Evolutionary conservation across 2,329 filamentous ascomycete species (phyloP).

Genomic region (Xylariaceae sp.): DNA sequence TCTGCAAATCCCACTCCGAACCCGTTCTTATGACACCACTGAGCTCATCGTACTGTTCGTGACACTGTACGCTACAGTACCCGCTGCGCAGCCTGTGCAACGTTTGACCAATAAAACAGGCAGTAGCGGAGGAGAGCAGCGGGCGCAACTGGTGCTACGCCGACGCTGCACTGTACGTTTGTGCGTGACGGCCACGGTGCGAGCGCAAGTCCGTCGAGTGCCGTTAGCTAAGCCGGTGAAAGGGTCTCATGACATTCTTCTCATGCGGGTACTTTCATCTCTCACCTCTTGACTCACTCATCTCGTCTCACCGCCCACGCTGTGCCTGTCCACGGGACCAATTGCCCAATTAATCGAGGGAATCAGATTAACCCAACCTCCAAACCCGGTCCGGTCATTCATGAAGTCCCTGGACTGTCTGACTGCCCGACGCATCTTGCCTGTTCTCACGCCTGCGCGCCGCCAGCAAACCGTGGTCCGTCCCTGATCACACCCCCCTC

Average conservation of each 20-base stretch:
- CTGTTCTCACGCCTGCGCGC: conserved; percentile 16
- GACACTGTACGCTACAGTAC: not conserved
- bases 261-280: conserved; percentile 16
- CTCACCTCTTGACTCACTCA: conserved; percentile 8
- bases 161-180: not conserved
- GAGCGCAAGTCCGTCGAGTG: not conserved
- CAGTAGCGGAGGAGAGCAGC: not conserved
- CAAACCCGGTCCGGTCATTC: conserved; percentile 1
- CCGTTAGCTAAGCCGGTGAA: conserved; percentile 10
- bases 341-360: conserved; percentile 5
- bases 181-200: not conserved
- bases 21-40: not conserved
- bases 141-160: not conserved
- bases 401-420: conserved; percentile 3
- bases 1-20: too few relatives aligned
- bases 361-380: not conserved
- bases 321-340: conserved; percentile 16
- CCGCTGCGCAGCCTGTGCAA: not conserved
- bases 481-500: not conserved
- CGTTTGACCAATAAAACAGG: not conserved
- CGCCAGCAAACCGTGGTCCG: not conserved
- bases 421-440: conserved; percentile 1
- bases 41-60: not conserved
- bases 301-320: conserved; percentile 15
- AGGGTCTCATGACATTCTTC: conserved; percentile 29